phyloP scores from a whole-genome alignment of 352 stramenopile species.

The Phytopythium oedochilum region DNA sequence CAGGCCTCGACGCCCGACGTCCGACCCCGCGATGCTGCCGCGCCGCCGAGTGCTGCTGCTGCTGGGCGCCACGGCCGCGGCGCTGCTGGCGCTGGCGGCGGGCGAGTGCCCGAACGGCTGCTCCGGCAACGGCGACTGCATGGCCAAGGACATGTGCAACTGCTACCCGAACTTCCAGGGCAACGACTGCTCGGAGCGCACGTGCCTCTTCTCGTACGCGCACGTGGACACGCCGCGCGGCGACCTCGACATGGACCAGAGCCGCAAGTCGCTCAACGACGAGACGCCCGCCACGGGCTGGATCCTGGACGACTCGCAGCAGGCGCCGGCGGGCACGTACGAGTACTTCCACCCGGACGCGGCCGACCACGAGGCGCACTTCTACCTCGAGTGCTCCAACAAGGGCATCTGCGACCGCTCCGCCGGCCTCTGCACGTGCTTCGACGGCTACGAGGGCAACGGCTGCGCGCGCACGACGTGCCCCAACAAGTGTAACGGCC shows the following conservation, averaged over 20 bases:
- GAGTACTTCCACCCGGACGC: constrained; percentile 66
- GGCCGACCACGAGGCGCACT: constrained; percentile 59
- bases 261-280: constrained; percentile 5
- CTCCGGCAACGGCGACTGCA: constrained; percentile 77
- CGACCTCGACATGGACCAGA: constrained; percentile 89
- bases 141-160: constrained; percentile 74
- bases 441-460: constrained; percentile 87
- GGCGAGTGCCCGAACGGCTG: constrained; percentile 78
- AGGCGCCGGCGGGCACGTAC: constrained; percentile 59
- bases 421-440: constrained; percentile 83
- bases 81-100: constrained; percentile 18
- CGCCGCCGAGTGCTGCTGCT: not conserved
- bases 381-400: constrained; percentile 94
- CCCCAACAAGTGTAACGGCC: constrained; percentile 58
- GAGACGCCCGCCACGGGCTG: constrained; percentile 32
- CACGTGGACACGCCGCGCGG: constrained; percentile 91
- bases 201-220: constrained; percentile 82
- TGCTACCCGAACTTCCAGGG: constrained; percentile 86
- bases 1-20: not conserved
- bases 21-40: not conserved
- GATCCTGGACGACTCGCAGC: constrained; percentile 72
- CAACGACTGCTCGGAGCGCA: constrained; percentile 78
- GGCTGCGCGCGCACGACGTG: constrained; percentile 80
- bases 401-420: constrained; percentile 89
- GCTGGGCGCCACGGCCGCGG: constrained; percentile 8